phyloP scores from a whole-genome alignment of 129 eudicot genomes.

The Lactuca sativa region DNA sequence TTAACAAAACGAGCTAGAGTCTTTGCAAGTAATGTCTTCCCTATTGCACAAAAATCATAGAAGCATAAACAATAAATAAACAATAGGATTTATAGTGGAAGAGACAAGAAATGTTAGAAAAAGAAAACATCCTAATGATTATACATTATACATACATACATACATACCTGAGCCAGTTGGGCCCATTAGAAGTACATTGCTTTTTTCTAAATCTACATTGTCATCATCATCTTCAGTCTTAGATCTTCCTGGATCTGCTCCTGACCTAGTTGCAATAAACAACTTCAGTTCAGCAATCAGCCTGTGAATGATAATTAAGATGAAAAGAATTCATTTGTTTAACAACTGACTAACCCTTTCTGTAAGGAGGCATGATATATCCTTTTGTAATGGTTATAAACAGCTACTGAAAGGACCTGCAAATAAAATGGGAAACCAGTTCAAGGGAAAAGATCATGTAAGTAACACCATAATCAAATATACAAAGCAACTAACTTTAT shows the following conservation, averaged over 20 bases:
- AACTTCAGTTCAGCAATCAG: slow-evolving; percentile 22
- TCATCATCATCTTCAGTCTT: slow-evolving; percentile 66
- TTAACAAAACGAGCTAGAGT: slow-evolving; percentile 95
- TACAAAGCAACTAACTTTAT: background rate
- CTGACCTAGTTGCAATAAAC: slow-evolving; percentile 51
- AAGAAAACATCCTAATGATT: slow-evolving; percentile 10
- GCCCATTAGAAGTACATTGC: slow-evolving; percentile 96
- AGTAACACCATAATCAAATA: background rate
- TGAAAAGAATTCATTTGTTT: background rate
- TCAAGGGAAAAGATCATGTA: slow-evolving; percentile 10
- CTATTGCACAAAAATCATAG: slow-evolving; percentile 41
- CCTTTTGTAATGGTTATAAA: slow-evolving; percentile 95
- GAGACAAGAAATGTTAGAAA: background rate
- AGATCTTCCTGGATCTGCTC: slow-evolving; percentile 46
- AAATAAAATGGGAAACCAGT: background rate
- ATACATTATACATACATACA: slow-evolving; percentile 29
- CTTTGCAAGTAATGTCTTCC: slow-evolving; percentile 94
- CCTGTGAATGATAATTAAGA: background rate
- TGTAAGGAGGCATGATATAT: slow-evolving; percentile 59
- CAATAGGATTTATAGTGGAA: slow-evolving; percentile 3
- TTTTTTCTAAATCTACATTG: slow-evolving; percentile 89
- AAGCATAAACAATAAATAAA: background rate
- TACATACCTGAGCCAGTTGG: slow-evolving; percentile 92
- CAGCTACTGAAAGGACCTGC: slow-evolving; percentile 97
- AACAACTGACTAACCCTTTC: slow-evolving; percentile 70